Percentiles rank a stretch among this genome's conserved stretches.
Conservation (phyloP, 768 basidiomycete species). For the Termitomyces sp. region DNA sequence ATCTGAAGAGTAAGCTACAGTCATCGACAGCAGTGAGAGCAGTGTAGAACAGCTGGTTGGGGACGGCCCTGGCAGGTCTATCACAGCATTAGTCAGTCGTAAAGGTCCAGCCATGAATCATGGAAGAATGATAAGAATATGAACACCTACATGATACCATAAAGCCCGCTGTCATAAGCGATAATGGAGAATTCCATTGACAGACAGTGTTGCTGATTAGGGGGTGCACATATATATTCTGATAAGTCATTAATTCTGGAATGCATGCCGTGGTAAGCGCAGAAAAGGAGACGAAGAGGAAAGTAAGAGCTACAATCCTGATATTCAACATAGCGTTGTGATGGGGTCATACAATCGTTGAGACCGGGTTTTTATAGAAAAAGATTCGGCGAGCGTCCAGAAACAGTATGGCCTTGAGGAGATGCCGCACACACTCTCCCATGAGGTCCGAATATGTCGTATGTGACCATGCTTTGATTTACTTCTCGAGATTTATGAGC, state of each 20-base stretch:
- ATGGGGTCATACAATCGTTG: neutral
- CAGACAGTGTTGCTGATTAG: slow-evolving; percentile 2
- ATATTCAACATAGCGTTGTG: slow-evolving; percentile 2
- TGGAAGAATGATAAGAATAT: neutral
- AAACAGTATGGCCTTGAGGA: neutral
- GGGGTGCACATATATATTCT: slow-evolving; percentile 10
- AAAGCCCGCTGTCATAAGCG: slow-evolving; percentile 8
- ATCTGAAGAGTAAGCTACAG: slow-evolving; percentile 2
- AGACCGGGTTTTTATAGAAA: neutral
- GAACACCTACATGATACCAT: slow-evolving; percentile 8
- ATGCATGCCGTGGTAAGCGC: slow-evolving; percentile 6
- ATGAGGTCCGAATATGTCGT: neutral
- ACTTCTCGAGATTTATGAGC: neutral
- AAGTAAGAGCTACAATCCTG: neutral
- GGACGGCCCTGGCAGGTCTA: slow-evolving; percentile 8
- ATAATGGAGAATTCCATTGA: slow-evolving; percentile 7
- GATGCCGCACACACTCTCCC: neutral
- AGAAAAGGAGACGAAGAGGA: slow-evolving; percentile 14
- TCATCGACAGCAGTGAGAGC: slow-evolving; percentile 8
- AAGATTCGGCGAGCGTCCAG: neutral
- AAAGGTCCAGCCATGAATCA: too few species aligned
- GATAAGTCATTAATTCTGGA: slow-evolving; percentile 1
- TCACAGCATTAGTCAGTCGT: neutral
- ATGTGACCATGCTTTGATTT: neutral
- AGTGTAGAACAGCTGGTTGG: too few species aligned